Conservation (phyloP, 495 filamentous ascomycete species). For the Glonium stellatum region DNA sequence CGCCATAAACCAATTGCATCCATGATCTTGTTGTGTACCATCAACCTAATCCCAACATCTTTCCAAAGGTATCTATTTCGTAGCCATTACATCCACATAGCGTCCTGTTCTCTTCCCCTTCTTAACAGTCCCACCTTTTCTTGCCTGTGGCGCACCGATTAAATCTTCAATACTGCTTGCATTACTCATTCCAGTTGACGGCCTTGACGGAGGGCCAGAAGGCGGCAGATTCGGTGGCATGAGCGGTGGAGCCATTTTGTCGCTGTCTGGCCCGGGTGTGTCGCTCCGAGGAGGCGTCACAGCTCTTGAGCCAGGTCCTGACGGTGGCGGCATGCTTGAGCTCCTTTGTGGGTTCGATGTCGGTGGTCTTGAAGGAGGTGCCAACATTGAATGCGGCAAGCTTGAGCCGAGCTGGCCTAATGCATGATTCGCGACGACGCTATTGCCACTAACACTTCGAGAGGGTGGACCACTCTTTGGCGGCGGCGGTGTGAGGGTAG, state of each 20-base stretch:
- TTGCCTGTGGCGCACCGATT: slow-evolving; percentile 58
- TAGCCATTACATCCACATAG: slow-evolving; percentile 90
- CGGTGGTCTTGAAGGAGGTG: slow-evolving; percentile 10
- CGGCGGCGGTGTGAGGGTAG: slow-evolving; percentile 40
- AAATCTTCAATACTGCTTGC: slow-evolving; percentile 84
- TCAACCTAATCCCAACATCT: not conserved
- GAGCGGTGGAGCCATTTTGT: slow-evolving; percentile 15
- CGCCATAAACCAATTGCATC: not conserved
- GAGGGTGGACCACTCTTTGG: slow-evolving; percentile 31
- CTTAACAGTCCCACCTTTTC: slow-evolving; percentile 60
- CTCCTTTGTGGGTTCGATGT: slow-evolving; percentile 22
- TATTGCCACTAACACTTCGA: slow-evolving; percentile 21
- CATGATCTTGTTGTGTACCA: not conserved
- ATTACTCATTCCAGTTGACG: slow-evolving; percentile 57
- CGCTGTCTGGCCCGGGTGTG: slow-evolving; percentile 20
- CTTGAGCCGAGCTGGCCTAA: slow-evolving; percentile 9
- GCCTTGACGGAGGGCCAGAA: slow-evolving; percentile 31
- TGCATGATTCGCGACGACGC: slow-evolving; percentile 14
- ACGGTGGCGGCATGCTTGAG: slow-evolving; percentile 26
- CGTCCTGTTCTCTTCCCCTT: slow-evolving; percentile 71
- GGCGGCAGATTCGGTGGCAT: slow-evolving; percentile 20
- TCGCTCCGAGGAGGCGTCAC: slow-evolving; percentile 10
- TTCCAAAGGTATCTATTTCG: slow-evolving; percentile 21
- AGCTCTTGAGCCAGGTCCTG: slow-evolving; percentile 5
- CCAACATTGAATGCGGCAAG: slow-evolving; percentile 5